Evolutionary conservation across 2,329 filamentous ascomycete species (phyloP), one percentile per base, ranked within the genome.

Genomic region (Exophiala phaeomuriformis): DNA sequence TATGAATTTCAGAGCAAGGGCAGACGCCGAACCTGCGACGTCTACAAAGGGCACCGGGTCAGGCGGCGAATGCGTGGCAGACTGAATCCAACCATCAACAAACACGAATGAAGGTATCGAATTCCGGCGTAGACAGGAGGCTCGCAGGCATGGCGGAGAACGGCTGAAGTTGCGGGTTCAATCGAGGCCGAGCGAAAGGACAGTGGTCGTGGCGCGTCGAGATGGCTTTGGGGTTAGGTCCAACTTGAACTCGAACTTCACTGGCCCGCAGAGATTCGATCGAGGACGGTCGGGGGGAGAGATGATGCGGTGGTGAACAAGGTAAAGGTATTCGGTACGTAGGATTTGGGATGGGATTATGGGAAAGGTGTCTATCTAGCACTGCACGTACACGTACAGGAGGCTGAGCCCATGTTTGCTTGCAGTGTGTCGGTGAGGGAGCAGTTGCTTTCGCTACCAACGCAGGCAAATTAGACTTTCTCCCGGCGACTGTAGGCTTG

Each of bases 1-100:
- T 48, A 33, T 19, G 27, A 42, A 33, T 27, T 52, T 46, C 44
- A 52, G 35, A 39, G 43, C 35, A 12, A 36, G 41, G 32, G 32
- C 45, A 52, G 32, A 56, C 53, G 57, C 49, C 57, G 57, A 52
- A 53, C 57, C 57, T 46, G 57, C 57, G 57, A 56, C 51, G 57
- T 51, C 47, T 48, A 33, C 47, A 42, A 39, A 32, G 29, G 29
- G 19, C 35, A 32, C 33, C 41, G 31, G 39, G 47, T 52, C 32
- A 55, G 53, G 53, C 49, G 48, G 44, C 31, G 48, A 40, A 43
- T 47, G 45, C 36, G 49, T 47, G 41, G 12, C 32, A 47, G 47
- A 37, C 32, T 12, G 41, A 48, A 10, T 48, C 46, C 53, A 53
- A 55, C 47, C 42, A 55, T 59, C 51, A 59, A 59, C 54, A 59